Evolutionary conservation across 2,329 filamentous ascomycete genomes (phyloP).

Genomic region (Trichophyton benhamiae): DNA sequence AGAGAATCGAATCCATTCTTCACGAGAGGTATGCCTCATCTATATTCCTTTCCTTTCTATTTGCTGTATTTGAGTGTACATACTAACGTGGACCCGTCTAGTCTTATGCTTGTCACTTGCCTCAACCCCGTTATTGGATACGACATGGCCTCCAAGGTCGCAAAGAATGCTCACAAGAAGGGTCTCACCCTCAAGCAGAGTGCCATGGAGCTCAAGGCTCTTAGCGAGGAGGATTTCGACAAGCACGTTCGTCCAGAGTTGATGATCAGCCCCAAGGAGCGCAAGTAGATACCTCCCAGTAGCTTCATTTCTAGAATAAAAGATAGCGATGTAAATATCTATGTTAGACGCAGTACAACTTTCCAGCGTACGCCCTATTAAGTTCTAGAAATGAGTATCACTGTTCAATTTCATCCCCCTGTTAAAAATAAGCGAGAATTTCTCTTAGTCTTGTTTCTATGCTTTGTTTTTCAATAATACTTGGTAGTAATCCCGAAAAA

Average conservation of each 20-base stretch:
- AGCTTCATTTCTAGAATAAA: neutral
- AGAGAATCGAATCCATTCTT: slow-evolving; percentile 77
- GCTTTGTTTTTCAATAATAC: neutral
- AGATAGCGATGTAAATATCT: neutral
- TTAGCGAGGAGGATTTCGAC: slow-evolving; percentile 84
- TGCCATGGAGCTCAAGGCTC: slow-evolving; percentile 81
- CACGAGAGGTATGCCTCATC: slow-evolving; percentile 71
- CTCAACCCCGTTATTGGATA: slow-evolving; percentile 95
- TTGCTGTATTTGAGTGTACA: neutral
- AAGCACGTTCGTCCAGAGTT: slow-evolving; percentile 80
- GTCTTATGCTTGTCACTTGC: slow-evolving; percentile 96
- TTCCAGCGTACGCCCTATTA: neutral
- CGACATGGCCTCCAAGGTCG: slow-evolving; percentile 92
- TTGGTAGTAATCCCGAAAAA: too few relatives aligned
- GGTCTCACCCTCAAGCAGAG: slow-evolving; percentile 84
- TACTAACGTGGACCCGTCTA: slow-evolving; percentile 26
- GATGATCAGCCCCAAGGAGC: slow-evolving; percentile 76
- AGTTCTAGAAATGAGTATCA: neutral
- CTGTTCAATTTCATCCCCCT: neutral
- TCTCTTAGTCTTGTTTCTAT: too few relatives aligned
- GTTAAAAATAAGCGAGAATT: neutral
- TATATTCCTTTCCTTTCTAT: slow-evolving; percentile 20
- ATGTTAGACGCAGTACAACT: neutral
- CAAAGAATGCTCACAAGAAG: slow-evolving; percentile 99
- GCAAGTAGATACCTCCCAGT: slow-evolving; percentile 35